These are phyloP conservation scores for Phytophthora citrophthora DNA, from an alignment of 352 stramenopile species.

Conservation along the genomic window DNA sequence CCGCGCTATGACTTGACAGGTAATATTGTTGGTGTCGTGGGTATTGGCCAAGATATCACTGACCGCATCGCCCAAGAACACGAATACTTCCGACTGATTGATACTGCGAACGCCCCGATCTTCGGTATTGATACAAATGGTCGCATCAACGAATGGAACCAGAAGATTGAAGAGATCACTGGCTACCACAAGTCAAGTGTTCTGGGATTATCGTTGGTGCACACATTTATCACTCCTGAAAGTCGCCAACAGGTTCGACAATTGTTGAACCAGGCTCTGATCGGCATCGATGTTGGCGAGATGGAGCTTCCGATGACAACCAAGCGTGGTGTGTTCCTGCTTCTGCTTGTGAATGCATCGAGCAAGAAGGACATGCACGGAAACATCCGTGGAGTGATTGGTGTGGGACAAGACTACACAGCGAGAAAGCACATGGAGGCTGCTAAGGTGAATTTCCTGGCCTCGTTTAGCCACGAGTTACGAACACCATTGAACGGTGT, in stretches of 20 bases:
- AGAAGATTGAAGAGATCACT: conserved; percentile 85
- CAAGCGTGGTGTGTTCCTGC: conserved; percentile 60
- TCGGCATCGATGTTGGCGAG: conserved; percentile 80
- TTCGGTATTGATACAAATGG: conserved; percentile 82
- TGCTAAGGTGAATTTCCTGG: conserved; percentile 82
- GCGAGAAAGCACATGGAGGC: conserved; percentile 84
- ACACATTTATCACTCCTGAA: conserved; percentile 76
- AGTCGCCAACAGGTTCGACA: conserved; percentile 64
- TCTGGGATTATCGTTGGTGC: conserved; percentile 68
- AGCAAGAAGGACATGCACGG: conserved; percentile 46
- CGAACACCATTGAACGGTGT: conserved; percentile 80
- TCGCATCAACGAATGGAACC: conserved; percentile 58
- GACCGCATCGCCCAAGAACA: conserved; percentile 34
- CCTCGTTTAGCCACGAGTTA: conserved; percentile 83
- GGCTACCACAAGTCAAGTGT: conserved; percentile 71
- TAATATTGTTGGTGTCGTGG: conserved; percentile 67
- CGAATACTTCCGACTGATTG: conserved; percentile 54
- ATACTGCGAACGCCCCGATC: conserved; percentile 83
- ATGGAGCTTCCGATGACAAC: conserved; percentile 86
- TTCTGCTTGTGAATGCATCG: conserved; percentile 77
- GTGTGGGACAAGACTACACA: conserved; percentile 93
- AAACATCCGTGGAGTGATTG: conserved; percentile 63
- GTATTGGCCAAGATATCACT: conserved; percentile 30
- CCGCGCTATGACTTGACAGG: conserved; percentile 64
- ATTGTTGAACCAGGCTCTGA: conserved; percentile 74